These are phyloP conservation scores for Phlyctochytrium arcticum DNA, from an alignment of 192 early-diverging fungal genomes.

Conservation along the genomic window DNA sequence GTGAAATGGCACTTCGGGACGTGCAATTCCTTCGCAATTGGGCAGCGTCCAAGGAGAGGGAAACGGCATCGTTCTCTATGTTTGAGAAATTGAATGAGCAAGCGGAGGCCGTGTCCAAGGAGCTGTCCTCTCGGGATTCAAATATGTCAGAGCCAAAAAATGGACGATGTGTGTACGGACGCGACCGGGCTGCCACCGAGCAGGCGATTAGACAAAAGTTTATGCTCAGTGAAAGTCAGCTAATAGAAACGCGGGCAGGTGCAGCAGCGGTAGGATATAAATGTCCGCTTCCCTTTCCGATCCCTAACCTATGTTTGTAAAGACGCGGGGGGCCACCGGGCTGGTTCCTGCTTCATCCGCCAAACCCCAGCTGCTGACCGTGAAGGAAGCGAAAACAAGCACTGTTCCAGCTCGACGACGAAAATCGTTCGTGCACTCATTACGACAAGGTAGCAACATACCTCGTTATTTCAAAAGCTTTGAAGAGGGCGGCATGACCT, in stretches of 20 bases:
- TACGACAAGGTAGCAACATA: too few relatives aligned
- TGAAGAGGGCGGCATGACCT: too few relatives aligned
- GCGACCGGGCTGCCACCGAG: slow-evolving; percentile 10
- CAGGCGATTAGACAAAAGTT: slow-evolving; percentile 15
- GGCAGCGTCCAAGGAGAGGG: neutral
- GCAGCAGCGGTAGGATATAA: neutral
- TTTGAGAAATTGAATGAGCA: neutral
- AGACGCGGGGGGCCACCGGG: too few relatives aligned
- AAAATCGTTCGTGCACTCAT: too few relatives aligned
- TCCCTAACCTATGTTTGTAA: too few relatives aligned
- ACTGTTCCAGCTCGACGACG: too few relatives aligned
- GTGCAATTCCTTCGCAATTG: neutral
- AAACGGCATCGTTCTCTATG: neutral
- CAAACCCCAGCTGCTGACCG: too few relatives aligned
- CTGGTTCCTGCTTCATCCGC: too few relatives aligned
- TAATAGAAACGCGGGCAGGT: neutral
- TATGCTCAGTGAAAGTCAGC: slow-evolving; percentile 8
- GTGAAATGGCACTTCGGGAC: neutral
- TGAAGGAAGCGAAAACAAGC: too few relatives aligned
- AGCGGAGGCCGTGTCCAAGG: neutral
- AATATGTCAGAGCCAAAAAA: neutral
- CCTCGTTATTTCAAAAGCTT: too few relatives aligned
- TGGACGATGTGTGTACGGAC: slow-evolving; percentile 1
- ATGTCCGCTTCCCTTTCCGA: too few relatives aligned
- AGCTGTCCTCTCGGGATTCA: neutral